These are phyloP conservation scores for Fraxinus greggii DNA, from an alignment of 305 asterid species.

Conservation along the genomic window DNA sequence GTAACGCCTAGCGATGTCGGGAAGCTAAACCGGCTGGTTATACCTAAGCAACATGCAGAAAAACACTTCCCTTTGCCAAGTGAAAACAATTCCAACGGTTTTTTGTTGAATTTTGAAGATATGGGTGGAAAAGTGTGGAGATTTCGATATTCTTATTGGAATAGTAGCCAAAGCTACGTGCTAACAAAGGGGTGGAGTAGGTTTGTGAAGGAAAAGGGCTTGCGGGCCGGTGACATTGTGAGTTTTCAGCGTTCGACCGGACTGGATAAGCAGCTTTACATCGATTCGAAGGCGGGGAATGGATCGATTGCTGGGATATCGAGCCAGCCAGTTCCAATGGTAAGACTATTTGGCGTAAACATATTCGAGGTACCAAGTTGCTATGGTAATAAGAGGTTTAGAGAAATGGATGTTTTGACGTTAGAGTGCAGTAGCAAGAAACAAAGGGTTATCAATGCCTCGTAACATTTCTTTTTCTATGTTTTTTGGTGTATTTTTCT, in stretches of 20 bases:
- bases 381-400: conserved; percentile 48
- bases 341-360: conserved; percentile 68
- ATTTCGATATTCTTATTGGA: conserved; percentile 69
- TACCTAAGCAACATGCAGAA: conserved; percentile 65
- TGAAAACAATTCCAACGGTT: conserved; percentile 37
- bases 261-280: conserved; percentile 43
- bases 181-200: conserved; percentile 70
- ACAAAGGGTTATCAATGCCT: conserved; percentile 64
- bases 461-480: conserved; percentile 36
- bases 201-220: conserved; percentile 61
- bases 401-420: conserved; percentile 58
- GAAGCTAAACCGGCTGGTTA: conserved; percentile 52
- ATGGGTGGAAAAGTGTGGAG: conserved; percentile 57
- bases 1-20: conserved; percentile 70
- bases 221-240: conserved; percentile 56
- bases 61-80: conserved; percentile 50
- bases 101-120: conserved; percentile 54
- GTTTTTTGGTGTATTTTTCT: not conserved
- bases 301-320: not conserved
- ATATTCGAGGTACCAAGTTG: conserved; percentile 43
- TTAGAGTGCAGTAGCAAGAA: conserved; percentile 53
- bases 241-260: conserved; percentile 45
- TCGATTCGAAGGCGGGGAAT: conserved; percentile 40
- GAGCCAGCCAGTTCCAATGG: conserved; percentile 34
- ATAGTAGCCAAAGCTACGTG: conserved; percentile 71